phyloP scores from a whole-genome alignment of 768 basidiomycete species.

The Suillus spraguei region DNA sequence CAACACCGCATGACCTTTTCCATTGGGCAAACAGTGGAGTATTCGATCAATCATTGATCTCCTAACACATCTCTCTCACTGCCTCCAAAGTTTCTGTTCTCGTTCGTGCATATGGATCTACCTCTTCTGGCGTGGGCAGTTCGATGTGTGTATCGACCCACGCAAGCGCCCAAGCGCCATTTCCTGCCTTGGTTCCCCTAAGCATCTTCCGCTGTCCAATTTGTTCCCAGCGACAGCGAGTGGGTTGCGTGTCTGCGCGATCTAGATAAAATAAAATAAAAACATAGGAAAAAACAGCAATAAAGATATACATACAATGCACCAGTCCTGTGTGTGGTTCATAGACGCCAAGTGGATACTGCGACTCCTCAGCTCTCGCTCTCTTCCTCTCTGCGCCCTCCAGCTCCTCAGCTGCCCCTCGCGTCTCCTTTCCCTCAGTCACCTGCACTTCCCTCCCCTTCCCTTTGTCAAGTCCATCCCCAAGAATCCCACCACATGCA shows the following conservation, averaged over 20 bases:
- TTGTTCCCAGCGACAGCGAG: constrained; percentile 59
- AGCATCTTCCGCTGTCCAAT: constrained; percentile 55
- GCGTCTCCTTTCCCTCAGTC: constrained; percentile 32
- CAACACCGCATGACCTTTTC: neutral
- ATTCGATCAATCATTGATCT: neutral
- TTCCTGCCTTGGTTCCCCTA: constrained; percentile 75
- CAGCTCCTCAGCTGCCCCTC: constrained; percentile 21
- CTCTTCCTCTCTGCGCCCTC: constrained; percentile 29
- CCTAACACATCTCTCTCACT: constrained; percentile 4
- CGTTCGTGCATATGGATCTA: constrained; percentile 24
- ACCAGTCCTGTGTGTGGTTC: constrained; percentile 81
- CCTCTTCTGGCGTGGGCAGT: constrained; percentile 24
- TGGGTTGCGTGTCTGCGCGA: constrained; percentile 78
- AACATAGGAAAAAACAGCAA: constrained; percentile 2
- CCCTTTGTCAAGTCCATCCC: constrained; percentile 27
- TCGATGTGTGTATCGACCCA: constrained; percentile 67
- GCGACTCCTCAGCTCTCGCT: constrained; percentile 31
- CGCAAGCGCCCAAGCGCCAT: constrained; percentile 79
- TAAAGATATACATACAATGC: constrained; percentile 55
- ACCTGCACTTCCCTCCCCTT: constrained; percentile 37
- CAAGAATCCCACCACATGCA: constrained; percentile 50
- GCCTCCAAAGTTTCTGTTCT: constrained; percentile 18
- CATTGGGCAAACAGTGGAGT: neutral
- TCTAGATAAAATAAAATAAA: constrained; percentile 44
- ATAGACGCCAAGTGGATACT: constrained; percentile 68